Evolutionary conservation across 805 yeast species (phyloP), one percentile per base, ranked within the genome.

Genomic region (Hanseniaspora nectarophila): DNA sequence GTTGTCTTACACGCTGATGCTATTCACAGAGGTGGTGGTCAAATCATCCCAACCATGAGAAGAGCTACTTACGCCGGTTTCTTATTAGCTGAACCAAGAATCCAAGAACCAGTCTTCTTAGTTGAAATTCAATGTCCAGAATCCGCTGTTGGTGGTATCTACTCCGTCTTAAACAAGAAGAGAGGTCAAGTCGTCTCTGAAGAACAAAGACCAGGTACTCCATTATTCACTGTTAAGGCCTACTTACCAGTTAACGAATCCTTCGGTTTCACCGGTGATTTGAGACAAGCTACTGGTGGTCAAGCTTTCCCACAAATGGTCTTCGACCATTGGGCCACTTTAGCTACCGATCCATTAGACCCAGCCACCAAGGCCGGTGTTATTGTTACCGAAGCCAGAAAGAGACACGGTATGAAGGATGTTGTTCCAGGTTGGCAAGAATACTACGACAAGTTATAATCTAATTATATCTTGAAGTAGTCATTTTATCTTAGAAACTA

Each of bases 291-390:
- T 71, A 90, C 98, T 70, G 97, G 96, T 85, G 98, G 98, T 76
- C 98, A 90, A 82, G 98, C 98, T 74, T 90, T 90, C 98, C 98
- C 98, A 77, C 97, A 90, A 80, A 81, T 92, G 95, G 94, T 92
- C 74, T 92, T 90, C 76, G 97, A 92, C 75, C 98, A 90, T 75
- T 90, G 97, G 97, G 77, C 87, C 62, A 74, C 86, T 67, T 77
- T 92, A 79, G 69, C 70, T 64, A 95, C 96, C 74, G 92, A 88
- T 75, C 95, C 95, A 71, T 75, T 84, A 63, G 97, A 90, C 76
- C 82, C 89, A 70, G 63, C 82, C 67, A 63, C 81, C 63, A 79
- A 78, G 75, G 78, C 84, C 64, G 84, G 84, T 73, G 70, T 67
- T 61, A 78, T 80, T 63, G 84, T 79, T 57, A 53, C 61, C 53